Evolutionary conservation across 1,284 basidiomycete genomes (phyloP).

Genomic region (Irpex sp.): DNA sequence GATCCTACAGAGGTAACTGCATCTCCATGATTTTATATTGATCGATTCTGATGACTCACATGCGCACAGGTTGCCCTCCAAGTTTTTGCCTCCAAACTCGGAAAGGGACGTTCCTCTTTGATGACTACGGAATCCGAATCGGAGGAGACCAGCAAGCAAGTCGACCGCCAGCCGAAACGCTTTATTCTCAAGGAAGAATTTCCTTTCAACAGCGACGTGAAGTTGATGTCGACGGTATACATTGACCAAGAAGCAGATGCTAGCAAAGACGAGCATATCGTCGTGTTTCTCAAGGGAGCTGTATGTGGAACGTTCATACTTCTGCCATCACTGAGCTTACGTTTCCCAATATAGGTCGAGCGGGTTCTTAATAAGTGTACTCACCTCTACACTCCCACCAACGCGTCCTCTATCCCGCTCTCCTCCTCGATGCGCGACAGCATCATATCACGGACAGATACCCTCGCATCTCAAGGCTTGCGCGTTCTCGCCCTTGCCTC

Average conservation of each 20-base stretch:
- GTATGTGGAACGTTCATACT: conserved; percentile 29
- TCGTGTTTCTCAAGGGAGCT: conserved; percentile 54
- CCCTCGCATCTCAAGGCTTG: conserved; percentile 51
- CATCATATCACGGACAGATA: neutral
- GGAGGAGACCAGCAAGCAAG: conserved; percentile 3
- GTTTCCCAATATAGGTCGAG: neutral
- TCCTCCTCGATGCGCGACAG: neutral
- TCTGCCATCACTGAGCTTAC: too few species aligned
- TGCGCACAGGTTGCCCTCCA: neutral
- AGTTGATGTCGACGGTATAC: conserved; percentile 49
- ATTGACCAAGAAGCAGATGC: conserved; percentile 25
- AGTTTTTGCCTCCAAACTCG: neutral
- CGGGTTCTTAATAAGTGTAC: neutral
- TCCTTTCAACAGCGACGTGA: conserved; percentile 61
- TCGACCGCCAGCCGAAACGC: neutral
- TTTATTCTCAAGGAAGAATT: conserved; percentile 29
- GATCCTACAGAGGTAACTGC: conserved; percentile 53
- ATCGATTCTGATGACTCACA: conserved; percentile 29
- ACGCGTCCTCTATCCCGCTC: neutral
- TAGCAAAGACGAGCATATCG: conserved; percentile 26
- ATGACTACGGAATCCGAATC: neutral
- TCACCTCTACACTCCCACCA: neutral
- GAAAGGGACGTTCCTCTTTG: conserved; percentile 18
- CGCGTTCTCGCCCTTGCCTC: conserved; percentile 35
- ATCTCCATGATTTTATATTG: conserved; percentile 58